These are phyloP conservation scores for Ogataea kodamae DNA, from an alignment of 805 yeast species.

Conservation along the genomic window DNA sequence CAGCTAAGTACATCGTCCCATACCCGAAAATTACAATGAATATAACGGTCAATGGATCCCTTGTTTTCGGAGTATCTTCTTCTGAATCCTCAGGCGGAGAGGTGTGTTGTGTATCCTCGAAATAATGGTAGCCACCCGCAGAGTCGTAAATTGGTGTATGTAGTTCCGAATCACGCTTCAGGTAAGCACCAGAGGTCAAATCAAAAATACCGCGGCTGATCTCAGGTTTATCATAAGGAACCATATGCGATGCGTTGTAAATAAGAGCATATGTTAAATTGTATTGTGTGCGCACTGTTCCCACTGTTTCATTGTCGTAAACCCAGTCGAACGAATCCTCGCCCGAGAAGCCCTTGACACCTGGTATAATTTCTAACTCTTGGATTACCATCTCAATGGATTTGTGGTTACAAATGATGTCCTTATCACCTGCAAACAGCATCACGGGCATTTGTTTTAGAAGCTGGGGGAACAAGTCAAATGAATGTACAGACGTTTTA, in stretches of 20 bases:
- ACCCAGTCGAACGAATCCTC: conserved; percentile 37
- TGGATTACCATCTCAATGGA: conserved; percentile 58
- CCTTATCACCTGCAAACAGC: conserved; percentile 84
- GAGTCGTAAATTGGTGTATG: conserved; percentile 28
- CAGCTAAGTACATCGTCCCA: conserved; percentile 28
- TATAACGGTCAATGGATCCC: too few relatives aligned
- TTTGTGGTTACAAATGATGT: conserved; percentile 76
- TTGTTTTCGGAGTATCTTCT: too few relatives aligned
- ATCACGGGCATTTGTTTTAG: conserved; percentile 58
- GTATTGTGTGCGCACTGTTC: conserved; percentile 47
- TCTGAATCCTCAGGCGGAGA: conserved; percentile 3
- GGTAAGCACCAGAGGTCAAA: conserved; percentile 35
- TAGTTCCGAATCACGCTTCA: conserved; percentile 21
- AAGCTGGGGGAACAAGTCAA: conserved; percentile 63
- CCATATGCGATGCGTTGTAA: conserved; percentile 86
- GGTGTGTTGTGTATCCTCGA: conserved; percentile 6
- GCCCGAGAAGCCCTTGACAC: conserved; percentile 48
- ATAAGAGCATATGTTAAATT: conserved; percentile 76
- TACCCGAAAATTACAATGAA: too few relatives aligned
- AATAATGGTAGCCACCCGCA: conserved; percentile 5
- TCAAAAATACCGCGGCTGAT: conserved; percentile 71
- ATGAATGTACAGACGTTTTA: conserved; percentile 52
- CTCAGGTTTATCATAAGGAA: conserved; percentile 76
- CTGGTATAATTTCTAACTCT: conserved; percentile 59
- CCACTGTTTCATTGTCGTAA: conserved; percentile 38